Evolutionary conservation across 1,139 yeast species (phyloP).

Genomic region (Debaryomycetaceae sp.): DNA sequence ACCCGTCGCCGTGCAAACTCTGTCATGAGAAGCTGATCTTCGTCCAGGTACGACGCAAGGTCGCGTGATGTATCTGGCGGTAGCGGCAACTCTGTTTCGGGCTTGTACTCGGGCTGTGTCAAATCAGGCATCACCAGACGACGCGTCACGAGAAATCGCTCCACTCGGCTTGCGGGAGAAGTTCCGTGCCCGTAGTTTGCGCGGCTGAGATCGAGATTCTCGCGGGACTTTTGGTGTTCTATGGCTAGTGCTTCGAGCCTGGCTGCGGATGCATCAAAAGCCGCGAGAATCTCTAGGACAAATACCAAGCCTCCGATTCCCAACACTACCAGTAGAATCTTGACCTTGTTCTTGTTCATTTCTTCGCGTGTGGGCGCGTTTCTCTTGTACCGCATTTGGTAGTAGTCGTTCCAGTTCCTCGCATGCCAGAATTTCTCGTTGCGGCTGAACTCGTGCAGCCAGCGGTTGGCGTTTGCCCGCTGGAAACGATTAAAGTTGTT

Average conservation of each 20-base stretch:
- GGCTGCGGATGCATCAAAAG: slow-evolving; percentile 14
- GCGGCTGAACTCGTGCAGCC: slow-evolving; percentile 18
- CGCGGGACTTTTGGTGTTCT: slow-evolving; percentile 27
- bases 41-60: slow-evolving; percentile 5
- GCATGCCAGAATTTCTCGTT: slow-evolving; percentile 53
- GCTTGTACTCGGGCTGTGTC: slow-evolving; percentile 10
- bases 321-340: slow-evolving; percentile 33
- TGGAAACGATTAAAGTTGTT: slow-evolving; percentile 18
- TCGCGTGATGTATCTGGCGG: not conserved
- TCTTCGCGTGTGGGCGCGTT: slow-evolving; percentile 34
- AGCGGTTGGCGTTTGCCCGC: slow-evolving; percentile 29
- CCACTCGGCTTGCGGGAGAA: slow-evolving; percentile 38
- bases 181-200: slow-evolving; percentile 44
- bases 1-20: slow-evolving; percentile 23
- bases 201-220: slow-evolving; percentile 38
- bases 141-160: slow-evolving; percentile 52
- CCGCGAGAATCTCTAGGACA: slow-evolving; percentile 34
- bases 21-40: slow-evolving; percentile 18
- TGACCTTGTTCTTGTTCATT: slow-evolving; percentile 32
- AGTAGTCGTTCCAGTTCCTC: slow-evolving; percentile 65
- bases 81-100: not conserved
- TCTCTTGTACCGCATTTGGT: slow-evolving; percentile 28
- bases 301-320: slow-evolving; percentile 28
- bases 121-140: slow-evolving; percentile 20
- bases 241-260: not conserved